Evolutionary conservation across 1,284 basidiomycete genomes (phyloP).

Genomic region (Macrocystidia cucumis): DNA sequence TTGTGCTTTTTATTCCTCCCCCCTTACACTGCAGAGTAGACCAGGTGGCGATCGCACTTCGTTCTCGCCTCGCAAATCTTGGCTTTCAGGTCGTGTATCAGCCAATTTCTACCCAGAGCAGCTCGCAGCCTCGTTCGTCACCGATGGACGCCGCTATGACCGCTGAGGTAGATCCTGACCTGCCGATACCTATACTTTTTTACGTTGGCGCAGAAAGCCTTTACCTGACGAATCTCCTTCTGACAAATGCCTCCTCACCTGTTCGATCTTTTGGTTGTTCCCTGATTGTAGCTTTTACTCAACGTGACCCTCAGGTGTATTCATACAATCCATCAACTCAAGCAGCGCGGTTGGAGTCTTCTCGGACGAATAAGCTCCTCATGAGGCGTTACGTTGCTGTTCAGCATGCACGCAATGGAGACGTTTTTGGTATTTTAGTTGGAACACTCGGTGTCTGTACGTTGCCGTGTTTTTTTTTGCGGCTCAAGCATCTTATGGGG

Average conservation of each 20-base stretch:
- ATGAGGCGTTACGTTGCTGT: slow-evolving; percentile 88
- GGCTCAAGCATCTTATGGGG: too few species aligned
- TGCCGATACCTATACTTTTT: slow-evolving; percentile 38
- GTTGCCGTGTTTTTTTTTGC: too few species aligned
- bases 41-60: too few species aligned
- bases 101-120: background rate
- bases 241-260: slow-evolving; percentile 54
- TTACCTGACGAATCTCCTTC: slow-evolving; percentile 78
- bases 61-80: too few species aligned
- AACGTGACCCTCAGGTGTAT: slow-evolving; percentile 42
- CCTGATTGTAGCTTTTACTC: background rate
- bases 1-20: background rate
- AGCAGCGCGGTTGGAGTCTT: slow-evolving; percentile 48
- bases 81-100: background rate
- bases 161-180: slow-evolving; percentile 5
- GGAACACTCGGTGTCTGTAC: slow-evolving; percentile 88
- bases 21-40: slow-evolving; percentile 7
- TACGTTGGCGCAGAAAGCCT: slow-evolving; percentile 86
- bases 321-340: slow-evolving; percentile 65
- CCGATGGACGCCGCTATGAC: slow-evolving; percentile 1
- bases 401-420: slow-evolving; percentile 86
- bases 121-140: background rate
- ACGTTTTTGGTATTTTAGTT: slow-evolving; percentile 93
- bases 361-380: slow-evolving; percentile 74
- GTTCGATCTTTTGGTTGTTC: slow-evolving; percentile 14